Evolutionary conservation across 805 yeast species (phyloP).

Genomic region (Yarrowia sp.): DNA sequence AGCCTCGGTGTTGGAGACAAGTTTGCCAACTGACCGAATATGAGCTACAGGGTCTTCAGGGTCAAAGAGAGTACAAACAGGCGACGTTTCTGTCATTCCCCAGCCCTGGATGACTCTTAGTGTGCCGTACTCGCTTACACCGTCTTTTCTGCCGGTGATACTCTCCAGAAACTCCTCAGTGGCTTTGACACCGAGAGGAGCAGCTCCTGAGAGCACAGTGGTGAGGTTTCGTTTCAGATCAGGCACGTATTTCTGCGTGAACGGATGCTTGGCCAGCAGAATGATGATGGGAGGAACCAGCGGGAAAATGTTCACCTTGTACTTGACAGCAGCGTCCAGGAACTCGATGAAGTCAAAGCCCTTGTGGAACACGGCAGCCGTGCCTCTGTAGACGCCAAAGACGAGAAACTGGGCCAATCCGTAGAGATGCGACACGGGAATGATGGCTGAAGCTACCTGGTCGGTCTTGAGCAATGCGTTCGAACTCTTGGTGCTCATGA

Average conservation of each 20-base stretch:
- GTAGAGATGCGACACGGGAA: constrained; percentile 48
- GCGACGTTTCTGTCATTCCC: constrained; percentile 40
- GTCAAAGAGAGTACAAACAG: constrained; percentile 34
- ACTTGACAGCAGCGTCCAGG: constrained; percentile 46
- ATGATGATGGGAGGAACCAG: constrained; percentile 56
- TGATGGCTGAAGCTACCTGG: constrained; percentile 45
- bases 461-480: constrained; percentile 41
- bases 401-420: constrained; percentile 47
- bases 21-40: constrained; percentile 5
- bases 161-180: constrained; percentile 18
- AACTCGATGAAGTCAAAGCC: constrained; percentile 50
- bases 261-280: constrained; percentile 56
- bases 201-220: constrained; percentile 57
- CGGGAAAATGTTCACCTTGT: constrained; percentile 52
- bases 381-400: constrained; percentile 43
- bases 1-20: neutral
- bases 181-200: constrained; percentile 51
- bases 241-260: constrained; percentile 53
- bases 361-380: constrained; percentile 45
- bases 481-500: constrained; percentile 52
- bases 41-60: constrained; percentile 24
- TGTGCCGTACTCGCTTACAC: neutral
- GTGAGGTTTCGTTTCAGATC: constrained; percentile 54
- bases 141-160: constrained; percentile 39
- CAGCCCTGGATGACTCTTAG: constrained; percentile 40